Conservation (phyloP, 208 protist species). For the Kentomonas sorsogonicus region DNA sequence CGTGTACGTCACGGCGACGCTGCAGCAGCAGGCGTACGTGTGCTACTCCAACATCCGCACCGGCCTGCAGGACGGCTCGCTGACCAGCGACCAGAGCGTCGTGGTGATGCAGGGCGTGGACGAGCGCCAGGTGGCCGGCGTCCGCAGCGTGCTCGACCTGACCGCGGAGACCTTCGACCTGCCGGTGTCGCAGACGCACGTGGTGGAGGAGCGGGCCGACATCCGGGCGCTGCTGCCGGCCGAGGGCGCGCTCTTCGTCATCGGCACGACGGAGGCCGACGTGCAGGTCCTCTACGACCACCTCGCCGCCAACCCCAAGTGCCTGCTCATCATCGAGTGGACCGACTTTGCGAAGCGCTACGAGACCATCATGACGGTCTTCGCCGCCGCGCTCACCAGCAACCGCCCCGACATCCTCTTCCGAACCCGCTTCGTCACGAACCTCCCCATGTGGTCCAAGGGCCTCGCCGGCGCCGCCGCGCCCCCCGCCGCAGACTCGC, state of each 20-base stretch:
- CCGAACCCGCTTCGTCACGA: no score
- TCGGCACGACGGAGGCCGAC: conserved; percentile 9
- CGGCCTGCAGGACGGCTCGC: conserved; percentile 4
- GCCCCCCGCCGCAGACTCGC: background rate
- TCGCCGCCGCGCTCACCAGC: conserved; percentile 8
- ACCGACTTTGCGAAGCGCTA: conserved; percentile 30
- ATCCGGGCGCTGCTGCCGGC: no score
- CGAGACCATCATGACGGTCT: conserved; percentile 12
- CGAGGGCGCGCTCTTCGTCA: conserved; percentile 7
- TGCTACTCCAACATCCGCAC: conserved; percentile 13
- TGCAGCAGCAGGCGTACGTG: conserved; percentile 49
- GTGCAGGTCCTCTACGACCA: background rate
- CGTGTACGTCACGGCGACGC: conserved; percentile 30
- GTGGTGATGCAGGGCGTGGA: conserved; percentile 11
- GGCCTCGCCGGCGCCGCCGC: conserved; percentile 5
- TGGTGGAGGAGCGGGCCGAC: no score
- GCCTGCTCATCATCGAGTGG: conserved; percentile 25
- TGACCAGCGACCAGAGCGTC: no score
- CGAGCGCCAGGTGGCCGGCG: no score
- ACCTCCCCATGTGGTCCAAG: conserved; percentile 46
- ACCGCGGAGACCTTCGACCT: no score
- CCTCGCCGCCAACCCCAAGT: conserved; percentile 3
- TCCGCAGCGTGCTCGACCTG: no score
- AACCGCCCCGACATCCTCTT: conserved; percentile 22
- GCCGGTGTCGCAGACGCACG: no score